A percentile compares a stretch with the other conserved stretches of the same genome.
phyloP scores from a whole-genome alignment of 129 eudicot species.

The Centella asiatica region DNA sequence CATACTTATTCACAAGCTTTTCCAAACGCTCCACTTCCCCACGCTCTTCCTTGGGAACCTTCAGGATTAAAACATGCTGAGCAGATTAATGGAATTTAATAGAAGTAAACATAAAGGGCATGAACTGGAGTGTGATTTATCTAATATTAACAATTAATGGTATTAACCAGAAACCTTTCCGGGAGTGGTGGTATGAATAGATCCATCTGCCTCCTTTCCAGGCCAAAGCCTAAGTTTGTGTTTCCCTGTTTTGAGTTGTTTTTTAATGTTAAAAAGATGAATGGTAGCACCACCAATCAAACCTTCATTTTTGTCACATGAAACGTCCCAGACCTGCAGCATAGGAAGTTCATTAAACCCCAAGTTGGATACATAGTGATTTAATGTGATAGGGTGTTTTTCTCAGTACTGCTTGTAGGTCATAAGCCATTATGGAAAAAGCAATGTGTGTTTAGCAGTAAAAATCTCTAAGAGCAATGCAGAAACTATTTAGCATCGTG shows the following conservation, averaged over 20 bases:
- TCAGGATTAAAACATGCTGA: constrained; percentile 11
- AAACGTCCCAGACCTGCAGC: constrained; percentile 90
- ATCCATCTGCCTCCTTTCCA: constrained; percentile 95
- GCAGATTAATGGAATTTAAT: background rate
- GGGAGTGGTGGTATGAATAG: constrained; percentile 72
- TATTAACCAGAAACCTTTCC: constrained; percentile 62
- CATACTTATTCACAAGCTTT: constrained; percentile 95
- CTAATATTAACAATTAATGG: background rate
- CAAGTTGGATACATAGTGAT: background rate
- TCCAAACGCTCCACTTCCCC: constrained; percentile 96
- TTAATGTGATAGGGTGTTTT: background rate
- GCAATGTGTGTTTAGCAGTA: too few relatives aligned
- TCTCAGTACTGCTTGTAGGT: too few relatives aligned
- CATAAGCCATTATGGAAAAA: too few relatives aligned
- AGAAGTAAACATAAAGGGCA: background rate
- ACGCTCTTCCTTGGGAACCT: constrained; percentile 96
- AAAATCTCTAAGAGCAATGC: too few relatives aligned
- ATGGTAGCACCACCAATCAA: constrained; percentile 95
- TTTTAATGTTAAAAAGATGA: constrained; percentile 83
- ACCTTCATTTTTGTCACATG: constrained; percentile 79
- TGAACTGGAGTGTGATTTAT: background rate
- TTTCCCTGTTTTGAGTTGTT: constrained; percentile 90
- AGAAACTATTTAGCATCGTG: too few relatives aligned
- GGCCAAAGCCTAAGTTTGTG: constrained; percentile 97
- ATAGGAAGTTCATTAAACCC: background rate